Evolutionary conservation across 495 filamentous ascomycete species (phyloP), one percentile per base, ranked within the genome.

Genomic region (Apodospora peruviana): DNA sequence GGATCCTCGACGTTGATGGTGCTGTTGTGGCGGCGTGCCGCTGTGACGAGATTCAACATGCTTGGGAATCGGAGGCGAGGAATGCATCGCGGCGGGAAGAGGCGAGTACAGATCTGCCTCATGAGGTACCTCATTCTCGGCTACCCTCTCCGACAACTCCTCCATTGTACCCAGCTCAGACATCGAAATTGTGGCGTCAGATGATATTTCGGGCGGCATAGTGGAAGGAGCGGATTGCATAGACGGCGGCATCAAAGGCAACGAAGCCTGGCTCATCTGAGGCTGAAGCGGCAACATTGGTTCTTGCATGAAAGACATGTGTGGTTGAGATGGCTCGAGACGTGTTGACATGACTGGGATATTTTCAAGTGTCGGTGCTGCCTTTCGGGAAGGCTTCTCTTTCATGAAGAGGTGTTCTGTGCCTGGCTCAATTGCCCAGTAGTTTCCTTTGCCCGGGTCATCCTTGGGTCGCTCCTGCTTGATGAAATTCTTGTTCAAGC

Each of bases 401-500:
- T 90, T 91, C 65, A 94, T 74, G 61, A 94, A 96, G 47, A 90
- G 83, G 18, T 81, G 71, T 64, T 98, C 93, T 67, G 85, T 84
- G 0, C 93, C 93, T n/a, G 80, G 76, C 58, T 89, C 80, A 57
- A 98, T 95, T 14, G 81, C 79, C 93, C 93, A 98, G 67, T 98
- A 97, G 66, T 96, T 90, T n/a, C 93, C 93, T 68, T 97, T 97
- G 46, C 93, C 93, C 1, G 91, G 90, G 61, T 98, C 93, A 68
- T 96, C 91, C 70, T 97, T 97, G 19, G 93, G 93, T 45, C 91
- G 79, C 66, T 96, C 90, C 62, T 94, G 86, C 66, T 96, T 97
- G 53, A 91, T 82, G 53, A 98, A 97, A n/a, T 86, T 86, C 65
- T 96, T 96, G 71, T 96, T 96, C 19, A 97, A 74, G 59, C 88